Evolutionary conservation across 208 protist genomes (phyloP).

Genomic region (Balamuthia mandrillaris): DNA sequence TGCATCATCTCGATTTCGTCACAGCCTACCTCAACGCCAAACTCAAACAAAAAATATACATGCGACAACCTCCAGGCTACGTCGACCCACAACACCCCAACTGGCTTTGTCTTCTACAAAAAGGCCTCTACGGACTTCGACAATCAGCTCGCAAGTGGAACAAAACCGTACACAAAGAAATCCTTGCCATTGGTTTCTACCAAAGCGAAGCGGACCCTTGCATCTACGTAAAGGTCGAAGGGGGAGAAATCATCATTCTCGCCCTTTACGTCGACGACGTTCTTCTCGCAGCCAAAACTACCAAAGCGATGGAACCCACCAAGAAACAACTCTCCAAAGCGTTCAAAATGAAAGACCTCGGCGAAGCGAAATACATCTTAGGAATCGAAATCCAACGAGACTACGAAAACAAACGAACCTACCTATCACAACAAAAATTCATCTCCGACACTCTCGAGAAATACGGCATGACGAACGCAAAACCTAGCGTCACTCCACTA

Average conservation of each 20-base stretch:
- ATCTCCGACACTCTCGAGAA: not conserved
- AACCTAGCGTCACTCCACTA: not conserved
- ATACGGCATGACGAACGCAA: not conserved
- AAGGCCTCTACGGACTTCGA: not conserved
- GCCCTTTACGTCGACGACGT: not conserved
- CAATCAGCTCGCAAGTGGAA: not conserved
- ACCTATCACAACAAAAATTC: not conserved
- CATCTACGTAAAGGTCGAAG: not conserved
- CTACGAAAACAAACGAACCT: not conserved
- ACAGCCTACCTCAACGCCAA: not conserved
- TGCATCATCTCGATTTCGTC: not conserved
- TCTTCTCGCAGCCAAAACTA: not conserved
- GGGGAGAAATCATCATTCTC: not conserved
- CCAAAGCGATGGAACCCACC: not conserved
- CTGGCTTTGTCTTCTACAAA: not conserved
- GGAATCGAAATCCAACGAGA: not conserved
- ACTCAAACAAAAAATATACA: not conserved
- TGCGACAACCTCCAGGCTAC: not conserved
- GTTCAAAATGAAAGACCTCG: not conserved
- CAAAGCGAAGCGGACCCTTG: not conserved
- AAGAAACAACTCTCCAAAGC: not conserved
- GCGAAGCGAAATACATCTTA: not conserved
- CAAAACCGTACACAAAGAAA: not conserved
- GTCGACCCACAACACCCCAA: not conserved
- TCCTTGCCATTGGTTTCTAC: not conserved